Base-by-base conservation (phyloP, 139 green algal genomes). In the Diplosphaera chodatii region DNA sequence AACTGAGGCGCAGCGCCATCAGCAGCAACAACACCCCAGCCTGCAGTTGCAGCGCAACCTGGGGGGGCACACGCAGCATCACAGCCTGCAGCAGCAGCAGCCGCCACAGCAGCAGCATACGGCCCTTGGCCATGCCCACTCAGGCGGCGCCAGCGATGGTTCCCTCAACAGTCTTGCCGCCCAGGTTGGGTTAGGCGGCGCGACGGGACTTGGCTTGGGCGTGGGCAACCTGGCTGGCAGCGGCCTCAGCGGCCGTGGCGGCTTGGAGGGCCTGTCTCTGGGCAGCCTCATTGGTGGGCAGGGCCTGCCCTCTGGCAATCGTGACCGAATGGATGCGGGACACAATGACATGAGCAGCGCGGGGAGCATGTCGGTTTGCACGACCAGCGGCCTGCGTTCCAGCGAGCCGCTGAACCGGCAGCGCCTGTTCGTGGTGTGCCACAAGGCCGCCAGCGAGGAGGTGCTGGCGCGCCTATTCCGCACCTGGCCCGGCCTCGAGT, bases 401-500 rank as follows among this genome's bases (percentile, higher is more conserved):
- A 65, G n/a, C 27, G 59, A 65, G 59, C 59, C 27, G 6, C 74
- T 90, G 2, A 91, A 81, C 72, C 85, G 80, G 80, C 84, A 91
- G 69, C 85, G 91, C 23, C 79, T 96, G 56, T 96, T 95, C 76
- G 81, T 96, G 4, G 91, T 96, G 20, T 83, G 94, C 41, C 85
- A 93, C 75, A 95, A 91, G 87, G 81, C 79, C 62, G 87, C 90
- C 30, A 82, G 65, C 13, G 89, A 94, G 63, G 91, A 94, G 5
- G 70, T 83, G 66, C 73, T 97, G 66, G 70, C 77, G 20, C 74
- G 80, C 41, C 75, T 96, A 34, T 97, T 97, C 84, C 70, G 87
- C 10, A 68, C 77, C 56, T 92, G 88, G 69, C 81, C 86, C 0
- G 91, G 90, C 64, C 91, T 95, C 86, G 89, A 96, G 83, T 97